Percentiles rank a stretch among this genome's conserved stretches.
phyloP scores from a whole-genome alignment of 805 yeast species.

The Cyberlindnera euphorbiae region DNA sequence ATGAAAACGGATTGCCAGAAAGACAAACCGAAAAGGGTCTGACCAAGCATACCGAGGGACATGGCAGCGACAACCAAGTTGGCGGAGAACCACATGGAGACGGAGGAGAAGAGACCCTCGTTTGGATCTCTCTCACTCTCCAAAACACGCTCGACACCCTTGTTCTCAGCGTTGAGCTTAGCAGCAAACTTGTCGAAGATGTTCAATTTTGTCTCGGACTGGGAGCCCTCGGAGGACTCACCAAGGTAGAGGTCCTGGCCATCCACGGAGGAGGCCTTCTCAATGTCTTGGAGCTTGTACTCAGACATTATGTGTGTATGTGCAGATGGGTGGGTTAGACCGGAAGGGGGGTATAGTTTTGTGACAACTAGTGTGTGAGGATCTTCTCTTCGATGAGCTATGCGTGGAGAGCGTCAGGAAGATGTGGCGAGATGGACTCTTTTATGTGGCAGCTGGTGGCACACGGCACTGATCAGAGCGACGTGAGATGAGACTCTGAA shows the following conservation, averaged over 20 bases:
- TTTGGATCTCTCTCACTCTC: slow-evolving; percentile 73
- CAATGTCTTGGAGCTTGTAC: slow-evolving; percentile 20
- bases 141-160: slow-evolving; percentile 78
- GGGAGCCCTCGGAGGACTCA: slow-evolving; percentile 19
- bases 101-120: slow-evolving; percentile 57
- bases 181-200: slow-evolving; percentile 24
- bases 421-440: too few species aligned
- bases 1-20: slow-evolving; percentile 68
- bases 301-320: slow-evolving; percentile 10
- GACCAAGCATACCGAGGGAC: slow-evolving; percentile 70
- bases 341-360: neutral
- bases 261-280: slow-evolving; percentile 17
- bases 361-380: neutral
- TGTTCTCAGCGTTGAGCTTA: slow-evolving; percentile 43
- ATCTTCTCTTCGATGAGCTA: too few species aligned
- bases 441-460: too few species aligned
- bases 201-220: slow-evolving; percentile 15
- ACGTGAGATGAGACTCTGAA: neutral
- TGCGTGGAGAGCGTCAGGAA: too few species aligned
- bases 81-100: slow-evolving; percentile 89
- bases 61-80: slow-evolving; percentile 83
- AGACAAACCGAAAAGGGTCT: slow-evolving; percentile 58
- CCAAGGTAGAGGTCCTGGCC: slow-evolving; percentile 19
- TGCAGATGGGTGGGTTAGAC: neutral
- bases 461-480: too few species aligned